A percentile compares a stretch with the other conserved stretches of the same genome.
phyloP scores from a whole-genome alignment of 2,329 filamentous ascomycete species.

The Aspergillus quadrilineatus region DNA sequence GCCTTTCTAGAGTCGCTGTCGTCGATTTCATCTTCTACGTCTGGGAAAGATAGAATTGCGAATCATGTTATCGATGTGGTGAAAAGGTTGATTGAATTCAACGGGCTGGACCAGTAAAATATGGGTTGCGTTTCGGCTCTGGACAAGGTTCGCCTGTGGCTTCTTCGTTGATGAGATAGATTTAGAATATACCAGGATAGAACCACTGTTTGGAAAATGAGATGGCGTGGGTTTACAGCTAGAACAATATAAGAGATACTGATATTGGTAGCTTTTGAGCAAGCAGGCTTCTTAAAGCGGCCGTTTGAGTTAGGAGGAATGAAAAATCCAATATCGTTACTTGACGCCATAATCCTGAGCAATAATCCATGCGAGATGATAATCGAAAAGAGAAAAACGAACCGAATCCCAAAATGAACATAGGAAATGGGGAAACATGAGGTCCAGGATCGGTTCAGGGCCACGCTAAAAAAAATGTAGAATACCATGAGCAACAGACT shows the following conservation, averaged over 20 bases:
- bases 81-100: conserved; percentile 78
- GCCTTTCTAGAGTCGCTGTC: conserved; percentile 49
- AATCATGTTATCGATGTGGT: conserved; percentile 70
- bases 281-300: not conserved
- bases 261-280: not conserved
- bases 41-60: conserved; percentile 20
- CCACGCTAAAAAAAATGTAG: conserved; percentile 7
- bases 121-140: not conserved
- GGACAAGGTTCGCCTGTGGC: not conserved
- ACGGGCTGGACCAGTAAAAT: conserved; percentile 68
- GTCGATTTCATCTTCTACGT: not conserved
- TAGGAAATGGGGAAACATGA: conserved; percentile 7
- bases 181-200: not conserved
- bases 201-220: not conserved
- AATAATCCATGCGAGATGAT: conserved; percentile 25
- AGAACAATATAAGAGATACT: not conserved
- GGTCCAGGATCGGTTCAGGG: conserved; percentile 4
- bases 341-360: conserved; percentile 21
- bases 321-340: conserved; percentile 23
- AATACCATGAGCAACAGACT: not conserved
- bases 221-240: too few relatives aligned
- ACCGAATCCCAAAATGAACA: conserved; percentile 14
- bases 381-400: conserved; percentile 18
- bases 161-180: not conserved
- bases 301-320: not conserved